phyloP scores from a whole-genome alignment of 2,329 filamentous ascomycete species.

The Colletotrichum eremochloae region DNA sequence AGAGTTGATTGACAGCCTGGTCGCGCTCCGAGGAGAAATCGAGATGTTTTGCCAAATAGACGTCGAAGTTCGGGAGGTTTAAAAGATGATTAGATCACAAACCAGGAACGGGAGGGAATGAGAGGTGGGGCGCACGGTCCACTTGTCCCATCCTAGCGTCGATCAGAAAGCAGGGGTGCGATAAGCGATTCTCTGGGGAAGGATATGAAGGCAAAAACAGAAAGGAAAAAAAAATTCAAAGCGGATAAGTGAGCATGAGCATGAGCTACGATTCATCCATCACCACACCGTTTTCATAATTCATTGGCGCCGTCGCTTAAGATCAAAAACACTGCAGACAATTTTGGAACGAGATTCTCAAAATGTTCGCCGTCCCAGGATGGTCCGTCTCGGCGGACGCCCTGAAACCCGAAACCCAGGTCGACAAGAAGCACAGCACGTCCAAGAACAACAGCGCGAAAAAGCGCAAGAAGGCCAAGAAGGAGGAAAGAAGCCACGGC shows the following conservation, averaged over 20 bases:
- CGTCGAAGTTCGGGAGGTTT: neutral
- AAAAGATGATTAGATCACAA: neutral
- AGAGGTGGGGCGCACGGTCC: constrained; percentile 26
- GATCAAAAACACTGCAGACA: neutral
- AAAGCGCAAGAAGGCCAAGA: constrained; percentile 56
- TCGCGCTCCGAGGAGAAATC: neutral
- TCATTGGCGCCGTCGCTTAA: neutral
- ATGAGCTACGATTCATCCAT: constrained; percentile 15
- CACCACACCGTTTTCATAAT: constrained; percentile 9
- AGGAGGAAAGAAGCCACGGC: constrained; percentile 58
- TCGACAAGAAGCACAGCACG: constrained; percentile 49
- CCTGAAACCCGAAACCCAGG: constrained; percentile 76
- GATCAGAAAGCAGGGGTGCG: constrained; percentile 40
- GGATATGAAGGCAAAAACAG: constrained; percentile 7
- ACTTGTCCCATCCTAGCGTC: constrained; percentile 35
- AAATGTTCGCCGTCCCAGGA: constrained; percentile 93
- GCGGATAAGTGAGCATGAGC: constrained; percentile 28
- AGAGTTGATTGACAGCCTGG: neutral
- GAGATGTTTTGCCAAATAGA: neutral
- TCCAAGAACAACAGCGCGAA: constrained; percentile 67
- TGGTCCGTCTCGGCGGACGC: constrained; percentile 84
- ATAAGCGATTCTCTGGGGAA: constrained; percentile 30
- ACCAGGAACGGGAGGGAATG: neutral
- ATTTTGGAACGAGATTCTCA: constrained; percentile 11
- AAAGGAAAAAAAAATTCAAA: constrained; percentile 44